Evolutionary conservation across 805 yeast genomes (phyloP), one percentile per base, ranked within the genome.

Genomic region (Wickerhamomyces tratensis): DNA sequence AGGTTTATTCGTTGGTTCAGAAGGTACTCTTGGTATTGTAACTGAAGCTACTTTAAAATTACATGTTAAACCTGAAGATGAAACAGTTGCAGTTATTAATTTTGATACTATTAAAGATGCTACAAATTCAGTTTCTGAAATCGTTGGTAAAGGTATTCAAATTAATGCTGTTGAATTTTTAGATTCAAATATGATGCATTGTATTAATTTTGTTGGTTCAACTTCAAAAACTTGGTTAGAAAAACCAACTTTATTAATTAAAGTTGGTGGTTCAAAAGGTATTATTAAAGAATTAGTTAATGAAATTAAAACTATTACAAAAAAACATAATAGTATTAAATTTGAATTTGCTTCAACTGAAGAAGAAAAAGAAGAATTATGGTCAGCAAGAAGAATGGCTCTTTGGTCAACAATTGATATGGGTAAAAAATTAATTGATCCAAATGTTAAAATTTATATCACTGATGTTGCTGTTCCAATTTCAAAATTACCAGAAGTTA

Each of bases 401-500:
- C 60, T 79, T 7, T 79, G 84, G 82, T 72, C 79, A 25, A 71
- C 75, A 3, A 65, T 82, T 39, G 86, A 83, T 49, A 77, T 82
- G 63, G 91, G 91, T 0, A 64, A 67, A 43, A 52, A 57, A 50
- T 52, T 56, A 7, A 53, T 63, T 7, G 62, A 69, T 41, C 73
- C 76, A 26, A 53, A 63, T 10, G 76, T 80, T 7, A 74, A 71
- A 52, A 62, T 75, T 36, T 78, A 86, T 73, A 82, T 88, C 29
- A 85, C 93, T 0, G 94, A 85, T 62, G 86, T 84, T 6, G 89
- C 89, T 6, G 93, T 85, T 13, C 94, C 94, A 3, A 70, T 85
- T 39, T 81, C 89, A 0, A 67, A 67, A 43, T 67, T 85, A 38
- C 77, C 91, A 3, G 63, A 65, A n/a, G 71, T 82, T 33, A 78